Evolutionary conservation across 2,329 filamentous ascomycete species (phyloP), one percentile per base, ranked within the genome.

Genomic region (Xylariaceae sp.): DNA sequence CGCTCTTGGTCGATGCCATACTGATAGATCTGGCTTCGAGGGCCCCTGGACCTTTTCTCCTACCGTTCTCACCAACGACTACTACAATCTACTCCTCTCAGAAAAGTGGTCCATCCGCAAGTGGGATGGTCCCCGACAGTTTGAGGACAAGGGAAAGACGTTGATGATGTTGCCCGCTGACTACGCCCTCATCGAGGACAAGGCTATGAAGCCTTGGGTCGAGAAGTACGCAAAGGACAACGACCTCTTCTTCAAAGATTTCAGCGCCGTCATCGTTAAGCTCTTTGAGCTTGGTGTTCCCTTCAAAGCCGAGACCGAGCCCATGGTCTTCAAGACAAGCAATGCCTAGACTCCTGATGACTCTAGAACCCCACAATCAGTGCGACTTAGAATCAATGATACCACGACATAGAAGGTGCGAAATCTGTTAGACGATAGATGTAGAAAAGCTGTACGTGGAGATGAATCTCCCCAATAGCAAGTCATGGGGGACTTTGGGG

Each of bases 111-210:
- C 83, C 68, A 89, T 83, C 80, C 87, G 83, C 75, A 93, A 92
- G 81, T 96, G 90, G 93, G 84, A 92, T 65, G 93, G 94, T 28
- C 91, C 91, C 60, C 85, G 86, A 74, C 92, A 84, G 73, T 76
- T 76, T 70, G 86, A 96, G 75, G 92, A 97, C 75, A 88, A 89
- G 76, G 83, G 79, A 67, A 92, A 96, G 82, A 80, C 81, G 40
- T 77, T 97, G 64, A 97, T 99, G 94, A 97, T 99, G 93, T 78
- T 99, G 72, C 94, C 94, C 48, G 88, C 90, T 60, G 93, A 99
- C 68, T 85, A 95, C 75, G 88, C 87, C 51, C 79, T 97, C 51
- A 75, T 96, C 67, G 83, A 92, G 76, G 93, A 97, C 76, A 93
- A 93, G 82, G 79, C 78, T 61, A 95, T 97, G 80, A 84, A 82